Conservation (phyloP, 1,139 yeast species). For the Dujonia santamariae region DNA sequence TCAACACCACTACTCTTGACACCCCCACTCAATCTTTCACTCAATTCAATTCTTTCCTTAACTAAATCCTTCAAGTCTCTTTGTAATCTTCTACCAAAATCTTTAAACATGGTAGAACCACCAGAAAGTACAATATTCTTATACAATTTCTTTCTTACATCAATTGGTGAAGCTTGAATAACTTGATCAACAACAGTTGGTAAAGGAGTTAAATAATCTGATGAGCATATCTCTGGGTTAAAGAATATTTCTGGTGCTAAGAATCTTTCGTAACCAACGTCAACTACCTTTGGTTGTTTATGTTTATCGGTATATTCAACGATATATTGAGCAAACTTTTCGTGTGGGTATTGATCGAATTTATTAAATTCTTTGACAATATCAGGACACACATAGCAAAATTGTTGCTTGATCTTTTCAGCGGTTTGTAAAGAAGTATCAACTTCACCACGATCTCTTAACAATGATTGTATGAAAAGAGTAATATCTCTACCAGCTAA, state of each 20-base stretch:
- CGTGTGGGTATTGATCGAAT: slow-evolving; percentile 86
- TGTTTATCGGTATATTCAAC: slow-evolving; percentile 76
- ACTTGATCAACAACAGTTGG: slow-evolving; percentile 95
- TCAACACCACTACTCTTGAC: slow-evolving; percentile 93
- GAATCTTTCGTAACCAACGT: slow-evolving; percentile 95
- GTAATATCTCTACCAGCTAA: slow-evolving; percentile 99
- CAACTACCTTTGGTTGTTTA: slow-evolving; percentile 60
- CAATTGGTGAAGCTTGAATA: slow-evolving; percentile 93
- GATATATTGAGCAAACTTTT: slow-evolving; percentile 87
- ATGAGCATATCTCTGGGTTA: slow-evolving; percentile 94
- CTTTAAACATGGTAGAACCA: slow-evolving; percentile 98
- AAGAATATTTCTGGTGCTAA: slow-evolving; percentile 98
- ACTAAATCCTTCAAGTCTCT: slow-evolving; percentile 88
- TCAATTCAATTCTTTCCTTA: slow-evolving; percentile 79
- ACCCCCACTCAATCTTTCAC: slow-evolving; percentile 69
- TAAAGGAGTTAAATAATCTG: slow-evolving; percentile 92
- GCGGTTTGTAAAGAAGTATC: slow-evolving; percentile 95
- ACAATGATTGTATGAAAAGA: slow-evolving; percentile 82
- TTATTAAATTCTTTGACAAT: slow-evolving; percentile 94
- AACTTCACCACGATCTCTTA: slow-evolving; percentile 95
- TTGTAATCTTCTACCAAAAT: slow-evolving; percentile 95
- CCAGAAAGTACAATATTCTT: slow-evolving; percentile 93
- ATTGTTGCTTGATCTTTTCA: slow-evolving; percentile 92
- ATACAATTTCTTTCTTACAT: slow-evolving; percentile 94
- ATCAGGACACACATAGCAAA: slow-evolving; percentile 96